Base-by-base conservation (phyloP, 495 filamentous ascomycete species). In the Hypoxylon lenormandii region DNA sequence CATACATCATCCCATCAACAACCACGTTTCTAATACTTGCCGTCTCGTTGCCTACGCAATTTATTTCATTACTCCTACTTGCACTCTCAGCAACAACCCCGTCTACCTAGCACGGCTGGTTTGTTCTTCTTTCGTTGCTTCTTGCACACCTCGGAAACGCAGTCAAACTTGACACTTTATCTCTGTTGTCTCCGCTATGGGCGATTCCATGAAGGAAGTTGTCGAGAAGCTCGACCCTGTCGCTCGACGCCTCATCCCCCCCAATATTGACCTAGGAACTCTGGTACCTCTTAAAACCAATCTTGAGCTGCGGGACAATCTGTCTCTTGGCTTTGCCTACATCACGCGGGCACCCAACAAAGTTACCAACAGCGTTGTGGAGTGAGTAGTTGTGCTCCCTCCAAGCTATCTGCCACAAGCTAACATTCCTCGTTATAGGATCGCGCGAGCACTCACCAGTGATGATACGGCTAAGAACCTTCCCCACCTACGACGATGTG, bases 401-500 rank as follows among this genome's bases (percentile, higher is more conserved):
- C 5, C 7, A 5, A 4, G 23, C 28, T 11, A 3, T 18, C 11
- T 30, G 23, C 18, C 10, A 36, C 19, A 11, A 38, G 53, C 73
- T 76, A 60, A 74, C 51, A 10, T 18, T 43, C 4, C 2, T 43
- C 12, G 36, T 15, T 36, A 56, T 54, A 76, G 74, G 26, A 48
- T 74, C 46, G 70, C 65, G 16, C 53, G 63, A 50, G 43, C 60
- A 33, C 54, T 76, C 21, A 49, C 55, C n/a, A 60, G 69, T 68
- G 64, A 71, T 43, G 72, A 76, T 64, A 50, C 61, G n/a, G 80
- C 82, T 69, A 83, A 85, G 54, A 85, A 89, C 63, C 80, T 93
- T 30, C 84, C 86, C 72, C 95, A 98, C 76, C 85, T 98, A 16
- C 89, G 92, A 45, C 87, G 93, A 51, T 91, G 95, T 60, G 89